Conservation (phyloP, 2,329 filamentous ascomycete species). For the Knufia petricola region DNA sequence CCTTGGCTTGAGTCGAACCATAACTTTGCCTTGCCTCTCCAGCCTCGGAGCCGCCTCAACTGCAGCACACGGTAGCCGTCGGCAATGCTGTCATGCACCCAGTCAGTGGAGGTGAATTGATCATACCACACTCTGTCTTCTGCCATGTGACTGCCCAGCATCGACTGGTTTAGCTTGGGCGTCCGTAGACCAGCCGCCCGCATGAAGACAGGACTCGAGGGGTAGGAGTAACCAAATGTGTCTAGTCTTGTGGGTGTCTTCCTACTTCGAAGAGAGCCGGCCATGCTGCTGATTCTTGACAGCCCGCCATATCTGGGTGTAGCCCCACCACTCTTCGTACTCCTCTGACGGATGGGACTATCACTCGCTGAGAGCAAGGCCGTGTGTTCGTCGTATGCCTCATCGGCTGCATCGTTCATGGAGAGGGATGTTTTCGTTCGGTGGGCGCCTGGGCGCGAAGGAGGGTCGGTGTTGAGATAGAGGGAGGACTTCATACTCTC, state of each 20-base stretch:
- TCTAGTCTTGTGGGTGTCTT: conserved; percentile 12
- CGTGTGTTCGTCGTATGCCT: conserved; percentile 12
- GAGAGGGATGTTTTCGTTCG: conserved; percentile 1
- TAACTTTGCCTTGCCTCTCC: conserved; percentile 67
- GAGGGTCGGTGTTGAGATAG: background rate
- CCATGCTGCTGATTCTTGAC: conserved; percentile 20
- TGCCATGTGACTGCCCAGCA: conserved; percentile 54
- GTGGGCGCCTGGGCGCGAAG: background rate
- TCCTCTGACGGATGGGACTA: background rate
- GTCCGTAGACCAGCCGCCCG: conserved; percentile 15
- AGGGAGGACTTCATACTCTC: background rate
- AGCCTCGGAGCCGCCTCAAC: conserved; percentile 69
- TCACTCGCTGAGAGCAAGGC: conserved; percentile 13
- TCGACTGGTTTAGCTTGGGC: conserved; percentile 18
- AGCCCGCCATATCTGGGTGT: conserved; percentile 14
- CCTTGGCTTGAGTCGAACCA: conserved; percentile 83
- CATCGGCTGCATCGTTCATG: conserved; percentile 1
- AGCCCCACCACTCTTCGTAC: background rate
- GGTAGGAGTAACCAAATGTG: conserved; percentile 11
- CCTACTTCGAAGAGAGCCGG: conserved; percentile 15
- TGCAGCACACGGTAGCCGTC: conserved; percentile 84
- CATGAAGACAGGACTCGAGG: conserved; percentile 2
- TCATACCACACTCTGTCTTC: conserved; percentile 97
- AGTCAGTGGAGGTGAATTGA: conserved; percentile 94
- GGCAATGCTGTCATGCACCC: conserved; percentile 95